Evolutionary conservation across 148 eudicot species (phyloP).

Genomic region (Nyssa sinensis): DNA sequence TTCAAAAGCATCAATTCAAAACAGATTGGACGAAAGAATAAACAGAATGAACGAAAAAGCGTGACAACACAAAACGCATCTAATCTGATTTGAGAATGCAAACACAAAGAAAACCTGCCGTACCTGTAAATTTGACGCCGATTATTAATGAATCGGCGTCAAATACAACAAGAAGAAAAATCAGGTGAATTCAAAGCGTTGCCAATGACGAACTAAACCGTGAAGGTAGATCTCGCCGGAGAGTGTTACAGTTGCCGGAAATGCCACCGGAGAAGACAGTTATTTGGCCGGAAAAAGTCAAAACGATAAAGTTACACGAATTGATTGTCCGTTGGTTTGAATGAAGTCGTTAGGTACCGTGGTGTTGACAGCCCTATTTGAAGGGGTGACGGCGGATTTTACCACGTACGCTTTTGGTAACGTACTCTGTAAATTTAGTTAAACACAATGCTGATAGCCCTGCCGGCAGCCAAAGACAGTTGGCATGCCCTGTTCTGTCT

Average conservation of each 20-base stretch:
- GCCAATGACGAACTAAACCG: background rate
- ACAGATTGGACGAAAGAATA: too few relatives aligned
- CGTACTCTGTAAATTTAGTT: background rate
- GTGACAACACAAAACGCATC: too few relatives aligned
- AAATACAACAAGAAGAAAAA: background rate
- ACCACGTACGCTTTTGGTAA: background rate
- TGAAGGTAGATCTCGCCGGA: background rate
- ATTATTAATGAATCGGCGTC: too few relatives aligned
- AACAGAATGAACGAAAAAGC: background rate
- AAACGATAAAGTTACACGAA: background rate
- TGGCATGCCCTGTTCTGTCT: too few relatives aligned
- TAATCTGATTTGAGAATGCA: too few relatives aligned
- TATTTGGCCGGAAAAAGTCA: too few relatives aligned
- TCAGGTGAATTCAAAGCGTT: background rate
- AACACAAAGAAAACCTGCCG: background rate
- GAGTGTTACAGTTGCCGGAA: background rate
- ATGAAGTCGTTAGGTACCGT: too few relatives aligned
- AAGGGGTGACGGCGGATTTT: background rate
- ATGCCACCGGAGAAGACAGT: background rate
- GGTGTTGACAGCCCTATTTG: background rate
- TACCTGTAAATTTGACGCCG: too few relatives aligned
- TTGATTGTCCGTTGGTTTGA: background rate
- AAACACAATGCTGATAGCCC: too few relatives aligned
- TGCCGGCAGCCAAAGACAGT: too few relatives aligned
- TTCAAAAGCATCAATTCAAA: background rate